Conservation (phyloP, 306 rosid genomes). For the Sindora glabra region DNA sequence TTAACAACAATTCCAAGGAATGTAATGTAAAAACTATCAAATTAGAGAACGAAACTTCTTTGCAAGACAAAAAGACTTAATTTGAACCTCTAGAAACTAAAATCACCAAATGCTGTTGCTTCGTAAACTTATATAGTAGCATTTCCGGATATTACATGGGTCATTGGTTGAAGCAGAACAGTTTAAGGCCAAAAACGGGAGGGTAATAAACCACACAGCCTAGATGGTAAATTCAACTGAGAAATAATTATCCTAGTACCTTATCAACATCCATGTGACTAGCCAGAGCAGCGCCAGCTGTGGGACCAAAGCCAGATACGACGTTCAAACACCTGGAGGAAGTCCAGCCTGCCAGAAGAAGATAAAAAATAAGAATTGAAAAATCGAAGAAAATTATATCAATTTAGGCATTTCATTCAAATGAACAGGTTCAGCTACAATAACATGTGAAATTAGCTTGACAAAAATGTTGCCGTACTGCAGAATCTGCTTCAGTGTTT, state of each 20-base stretch:
- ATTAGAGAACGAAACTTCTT: not conserved
- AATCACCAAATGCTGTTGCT: not conserved
- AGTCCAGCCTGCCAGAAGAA: constrained; percentile 74
- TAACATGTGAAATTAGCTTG: not conserved
- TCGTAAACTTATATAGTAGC: not conserved
- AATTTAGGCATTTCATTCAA: not conserved
- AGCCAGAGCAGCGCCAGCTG: constrained; percentile 91
- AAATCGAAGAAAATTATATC: not conserved
- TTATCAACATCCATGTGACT: constrained; percentile 94
- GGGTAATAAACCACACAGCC: not conserved
- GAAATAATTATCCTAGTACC: constrained; percentile 37
- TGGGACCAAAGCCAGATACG: constrained; percentile 87
- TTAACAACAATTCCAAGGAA: no score
- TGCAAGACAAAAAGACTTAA: not conserved
- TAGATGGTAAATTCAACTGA: not conserved
- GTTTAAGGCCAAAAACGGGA: not conserved
- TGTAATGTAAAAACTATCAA: no score
- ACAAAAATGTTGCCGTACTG: not conserved
- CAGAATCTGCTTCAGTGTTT: not conserved
- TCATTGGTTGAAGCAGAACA: not conserved
- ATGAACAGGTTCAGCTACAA: not conserved
- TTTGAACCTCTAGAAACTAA: not conserved
- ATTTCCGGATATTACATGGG: not conserved
- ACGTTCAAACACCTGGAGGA: constrained; percentile 83
- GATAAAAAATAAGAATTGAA: constrained; percentile 10